Conservation (phyloP, 1,284 basidiomycete genomes). For the Ustilago shanxiensis region DNA sequence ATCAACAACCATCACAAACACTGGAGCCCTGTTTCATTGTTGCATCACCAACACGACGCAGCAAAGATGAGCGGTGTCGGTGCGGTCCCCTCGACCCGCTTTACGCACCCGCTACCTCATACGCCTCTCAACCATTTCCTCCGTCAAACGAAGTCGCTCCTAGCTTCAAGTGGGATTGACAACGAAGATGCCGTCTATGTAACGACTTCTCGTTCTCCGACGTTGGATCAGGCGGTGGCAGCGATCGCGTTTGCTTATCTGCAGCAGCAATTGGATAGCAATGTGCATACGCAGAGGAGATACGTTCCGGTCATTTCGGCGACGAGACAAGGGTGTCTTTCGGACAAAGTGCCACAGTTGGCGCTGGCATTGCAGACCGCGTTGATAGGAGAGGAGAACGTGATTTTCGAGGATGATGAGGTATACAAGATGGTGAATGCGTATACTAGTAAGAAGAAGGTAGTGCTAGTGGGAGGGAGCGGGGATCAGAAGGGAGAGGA, state of each 20-base stretch:
- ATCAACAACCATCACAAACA: not conserved
- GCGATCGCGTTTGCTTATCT: conserved; percentile 38
- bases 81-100: conserved; percentile 31
- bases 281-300: conserved; percentile 27
- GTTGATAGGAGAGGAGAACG: conserved; percentile 30
- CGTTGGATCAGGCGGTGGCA: conserved; percentile 37
- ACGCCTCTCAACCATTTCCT: conserved; percentile 51
- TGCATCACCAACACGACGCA: not conserved
- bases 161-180: conserved; percentile 42
- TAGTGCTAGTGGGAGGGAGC: conserved; percentile 36
- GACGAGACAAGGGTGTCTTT: conserved; percentile 8
- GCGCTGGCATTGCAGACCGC: conserved; percentile 39
- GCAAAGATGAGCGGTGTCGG: conserved; percentile 32
- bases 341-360: conserved; percentile 17
- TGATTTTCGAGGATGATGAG: conserved; percentile 48
- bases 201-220: conserved; percentile 26
- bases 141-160: conserved; percentile 36
- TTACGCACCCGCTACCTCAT: conserved; percentile 37
- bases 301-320: conserved; percentile 44
- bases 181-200: conserved; percentile 52
- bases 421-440: conserved; percentile 39
- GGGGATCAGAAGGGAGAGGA: conserved; percentile 18
- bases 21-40: not conserved
- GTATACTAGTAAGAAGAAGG: conserved; percentile 41
- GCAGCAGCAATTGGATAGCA: conserved; percentile 25